Evolutionary conservation across 2,329 filamentous ascomycete species (phyloP).

Genomic region (Microcyclospora pomicola): DNA sequence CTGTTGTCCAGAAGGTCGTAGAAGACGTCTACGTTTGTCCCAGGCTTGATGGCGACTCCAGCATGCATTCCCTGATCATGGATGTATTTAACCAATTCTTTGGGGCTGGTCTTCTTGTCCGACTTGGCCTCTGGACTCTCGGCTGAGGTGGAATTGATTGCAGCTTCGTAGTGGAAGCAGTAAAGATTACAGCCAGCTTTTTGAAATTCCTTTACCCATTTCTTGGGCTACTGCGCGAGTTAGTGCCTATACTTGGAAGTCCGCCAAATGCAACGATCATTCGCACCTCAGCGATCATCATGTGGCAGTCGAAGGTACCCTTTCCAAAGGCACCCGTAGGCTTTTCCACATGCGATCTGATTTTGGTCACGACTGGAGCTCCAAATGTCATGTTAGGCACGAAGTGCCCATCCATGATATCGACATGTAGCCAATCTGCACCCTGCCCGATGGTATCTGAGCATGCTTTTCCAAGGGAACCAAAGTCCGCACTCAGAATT

Average conservation of each 20-base stretch:
- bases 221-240: conserved; percentile 57
- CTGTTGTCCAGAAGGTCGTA: conserved; percentile 73
- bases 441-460: conserved; percentile 71
- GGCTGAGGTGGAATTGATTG: conserved; percentile 67
- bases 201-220: conserved; percentile 94
- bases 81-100: conserved; percentile 78
- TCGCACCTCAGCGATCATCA: conserved; percentile 95
- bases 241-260: conserved; percentile 7
- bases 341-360: conserved; percentile 69
- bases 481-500: conserved; percentile 97
- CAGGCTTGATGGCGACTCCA: conserved; percentile 90
- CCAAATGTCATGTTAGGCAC: conserved; percentile 98
- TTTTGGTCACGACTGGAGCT: conserved; percentile 86
- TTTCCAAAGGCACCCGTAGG: conserved; percentile 57
- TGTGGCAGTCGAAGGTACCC: conserved; percentile 97
- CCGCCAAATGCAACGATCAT: not conserved
- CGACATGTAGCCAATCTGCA: conserved; percentile 87
- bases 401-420: conserved; percentile 98
- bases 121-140: conserved; percentile 59
- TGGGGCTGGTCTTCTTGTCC: conserved; percentile 63
- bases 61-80: conserved; percentile 79
- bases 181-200: conserved; percentile 94
- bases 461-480: conserved; percentile 73
- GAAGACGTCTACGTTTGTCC: conserved; percentile 77
- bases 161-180: conserved; percentile 99